These are phyloP conservation scores for Rhodotorula sphaerocarpa DNA, from an alignment of 768 basidiomycete species.

Conservation along the genomic window DNA sequence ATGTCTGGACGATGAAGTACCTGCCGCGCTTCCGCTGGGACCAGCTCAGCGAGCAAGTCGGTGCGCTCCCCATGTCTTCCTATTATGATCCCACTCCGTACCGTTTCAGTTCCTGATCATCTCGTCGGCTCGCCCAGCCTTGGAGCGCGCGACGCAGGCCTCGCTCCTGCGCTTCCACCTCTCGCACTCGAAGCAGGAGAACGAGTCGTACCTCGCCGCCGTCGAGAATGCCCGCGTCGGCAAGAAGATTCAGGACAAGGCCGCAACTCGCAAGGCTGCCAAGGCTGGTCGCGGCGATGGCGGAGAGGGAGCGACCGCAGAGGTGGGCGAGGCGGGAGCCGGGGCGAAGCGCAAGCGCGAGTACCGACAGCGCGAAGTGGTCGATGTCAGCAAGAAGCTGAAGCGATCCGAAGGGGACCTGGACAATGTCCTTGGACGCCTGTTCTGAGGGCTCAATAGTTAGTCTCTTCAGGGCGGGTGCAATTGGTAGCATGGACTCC, in stretches of 20 bases:
- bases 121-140: slow-evolving; percentile 51
- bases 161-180: slow-evolving; percentile 87
- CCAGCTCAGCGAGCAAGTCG: slow-evolving; percentile 96
- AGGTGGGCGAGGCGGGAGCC: slow-evolving; percentile 39
- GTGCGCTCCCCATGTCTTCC: slow-evolving; percentile 56
- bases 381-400: slow-evolving; percentile 19
- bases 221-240: slow-evolving; percentile 79
- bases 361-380: slow-evolving; percentile 35
- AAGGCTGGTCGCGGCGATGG: no score
- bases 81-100: no score
- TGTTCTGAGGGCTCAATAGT: slow-evolving; percentile 16
- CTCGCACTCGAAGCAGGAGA: slow-evolving; percentile 75
- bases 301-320: neutral
- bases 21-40: slow-evolving; percentile 96
- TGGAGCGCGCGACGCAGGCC: slow-evolving; percentile 79
- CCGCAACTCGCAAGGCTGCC: slow-evolving; percentile 1
- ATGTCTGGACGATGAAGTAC: slow-evolving; percentile 99
- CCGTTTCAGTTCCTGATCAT: no score
- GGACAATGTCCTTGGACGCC: slow-evolving; percentile 23
- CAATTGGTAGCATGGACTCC: no score
- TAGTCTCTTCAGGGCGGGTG: no score
- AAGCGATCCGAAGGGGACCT: slow-evolving; percentile 1
- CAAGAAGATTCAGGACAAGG: slow-evolving; percentile 32
- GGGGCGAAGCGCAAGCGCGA: slow-evolving; percentile 55
- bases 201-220: slow-evolving; percentile 83